phyloP scores from a whole-genome alignment of 495 filamentous ascomycete species.

The Tricharina praecox region DNA sequence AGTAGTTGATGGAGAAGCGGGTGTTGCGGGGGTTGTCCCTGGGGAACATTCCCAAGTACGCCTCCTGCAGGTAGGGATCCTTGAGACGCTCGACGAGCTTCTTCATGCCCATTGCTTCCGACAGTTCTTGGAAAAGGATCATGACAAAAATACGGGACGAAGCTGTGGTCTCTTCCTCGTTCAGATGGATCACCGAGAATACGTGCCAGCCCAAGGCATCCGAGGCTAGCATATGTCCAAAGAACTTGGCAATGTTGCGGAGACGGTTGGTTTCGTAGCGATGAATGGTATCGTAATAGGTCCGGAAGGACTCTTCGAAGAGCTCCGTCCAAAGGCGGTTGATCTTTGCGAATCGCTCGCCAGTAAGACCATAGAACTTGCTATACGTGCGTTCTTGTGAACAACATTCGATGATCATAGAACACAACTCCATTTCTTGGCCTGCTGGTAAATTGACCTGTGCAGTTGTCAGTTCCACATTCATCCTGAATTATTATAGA shows the following conservation, averaged over 20 bases:
- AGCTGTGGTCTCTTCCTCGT: slow-evolving; percentile 91
- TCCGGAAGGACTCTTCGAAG: slow-evolving; percentile 72
- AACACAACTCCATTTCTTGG: slow-evolving; percentile 73
- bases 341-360: slow-evolving; percentile 85
- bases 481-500: neutral
- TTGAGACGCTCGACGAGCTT: slow-evolving; percentile 58
- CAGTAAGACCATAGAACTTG: slow-evolving; percentile 89
- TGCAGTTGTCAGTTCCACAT: slow-evolving; percentile 15
- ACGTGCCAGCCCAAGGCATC: slow-evolving; percentile 89
- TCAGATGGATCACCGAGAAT: slow-evolving; percentile 66
- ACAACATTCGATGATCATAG: slow-evolving; percentile 93
- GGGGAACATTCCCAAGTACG: slow-evolving; percentile 78
- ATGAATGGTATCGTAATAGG: slow-evolving; percentile 95
- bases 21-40: slow-evolving; percentile 73
- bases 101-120: slow-evolving; percentile 67
- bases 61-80: slow-evolving; percentile 60
- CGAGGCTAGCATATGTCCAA: slow-evolving; percentile 71
- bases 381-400: slow-evolving; percentile 89
- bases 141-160: slow-evolving; percentile 95
- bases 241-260: slow-evolving; percentile 87
- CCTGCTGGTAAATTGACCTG: slow-evolving; percentile 64
- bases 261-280: slow-evolving; percentile 87
- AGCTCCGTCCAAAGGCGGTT: slow-evolving; percentile 87
- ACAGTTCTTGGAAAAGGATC: slow-evolving; percentile 86
- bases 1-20: slow-evolving; percentile 97